A percentile compares a stretch with the other conserved stretches of the same genome.
Conservation (phyloP, 768 basidiomycete species). For the Lentinula detonsa region DNA sequence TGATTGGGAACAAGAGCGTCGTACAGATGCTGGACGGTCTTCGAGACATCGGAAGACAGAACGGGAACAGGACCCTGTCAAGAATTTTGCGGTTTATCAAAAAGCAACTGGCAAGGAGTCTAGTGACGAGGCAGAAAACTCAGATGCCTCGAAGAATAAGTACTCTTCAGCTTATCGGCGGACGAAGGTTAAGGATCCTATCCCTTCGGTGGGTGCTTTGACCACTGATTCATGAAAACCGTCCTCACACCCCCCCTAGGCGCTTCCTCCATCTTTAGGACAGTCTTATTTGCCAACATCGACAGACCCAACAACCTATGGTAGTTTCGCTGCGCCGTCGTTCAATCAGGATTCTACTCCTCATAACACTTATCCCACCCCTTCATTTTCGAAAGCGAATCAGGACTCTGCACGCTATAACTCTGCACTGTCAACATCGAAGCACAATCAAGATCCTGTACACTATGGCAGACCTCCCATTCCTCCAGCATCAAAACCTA, state of each 20-base stretch:
- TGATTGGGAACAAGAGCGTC: slow-evolving; percentile 10
- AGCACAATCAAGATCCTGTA: background rate
- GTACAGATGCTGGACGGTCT: slow-evolving; percentile 8
- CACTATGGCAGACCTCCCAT: background rate
- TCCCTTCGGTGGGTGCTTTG: slow-evolving; percentile 9
- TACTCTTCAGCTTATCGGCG: slow-evolving; percentile 21
- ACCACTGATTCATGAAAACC: background rate
- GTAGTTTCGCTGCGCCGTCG: background rate
- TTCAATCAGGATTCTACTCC: background rate
- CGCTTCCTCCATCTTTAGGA: background rate
- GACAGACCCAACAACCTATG: background rate
- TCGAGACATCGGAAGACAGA: slow-evolving; percentile 16
- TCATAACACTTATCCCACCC: background rate
- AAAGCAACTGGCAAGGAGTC: slow-evolving; percentile 20
- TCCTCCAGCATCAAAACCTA: background rate
- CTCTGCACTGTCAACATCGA: background rate
- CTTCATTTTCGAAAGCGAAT: background rate
- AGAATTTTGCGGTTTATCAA: background rate
- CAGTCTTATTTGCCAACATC: background rate
- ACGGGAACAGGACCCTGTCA: slow-evolving; percentile 7
- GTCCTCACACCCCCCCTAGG: background rate
- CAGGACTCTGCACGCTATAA: background rate
- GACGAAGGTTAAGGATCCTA: slow-evolving; percentile 27
- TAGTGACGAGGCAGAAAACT: slow-evolving; percentile 26
- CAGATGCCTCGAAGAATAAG: slow-evolving; percentile 24